phyloP scores from a whole-genome alignment of 2,329 filamentous ascomycete genomes.

The Colletotrichum melonis region DNA sequence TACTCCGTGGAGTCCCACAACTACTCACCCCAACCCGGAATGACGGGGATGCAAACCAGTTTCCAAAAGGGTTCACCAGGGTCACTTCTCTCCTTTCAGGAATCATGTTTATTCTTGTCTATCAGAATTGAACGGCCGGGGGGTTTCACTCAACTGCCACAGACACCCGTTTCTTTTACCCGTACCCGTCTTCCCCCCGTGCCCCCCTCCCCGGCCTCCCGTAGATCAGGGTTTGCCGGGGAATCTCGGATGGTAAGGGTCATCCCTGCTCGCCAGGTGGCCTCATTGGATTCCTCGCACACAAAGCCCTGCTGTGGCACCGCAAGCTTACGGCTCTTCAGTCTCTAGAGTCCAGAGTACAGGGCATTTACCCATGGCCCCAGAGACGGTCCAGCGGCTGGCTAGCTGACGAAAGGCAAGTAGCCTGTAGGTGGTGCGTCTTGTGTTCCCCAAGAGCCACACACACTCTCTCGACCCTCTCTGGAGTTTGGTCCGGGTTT shows the following conservation, averaged over 20 bases:
- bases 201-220: not conserved
- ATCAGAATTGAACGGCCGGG: not conserved
- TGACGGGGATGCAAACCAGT: not conserved
- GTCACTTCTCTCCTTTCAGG: not conserved
- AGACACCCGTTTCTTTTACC: not conserved
- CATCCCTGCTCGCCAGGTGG: not conserved
- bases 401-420: not conserved
- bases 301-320: not conserved
- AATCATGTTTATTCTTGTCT: not conserved
- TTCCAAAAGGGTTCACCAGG: not conserved
- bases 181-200: not conserved
- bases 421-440: not conserved
- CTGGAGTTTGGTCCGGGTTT: not conserved
- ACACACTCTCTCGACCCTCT: not conserved
- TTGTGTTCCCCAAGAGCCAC: not conserved
- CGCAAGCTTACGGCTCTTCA: conserved; percentile 1
- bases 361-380: no score
- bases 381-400: not conserved
- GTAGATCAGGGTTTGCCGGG: conserved; percentile 16
- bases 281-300: not conserved
- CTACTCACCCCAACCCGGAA: not conserved
- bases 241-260: conserved; percentile 16
- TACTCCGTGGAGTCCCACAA: not conserved
- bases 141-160: not conserved
- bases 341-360: not conserved